Evolutionary conservation across 1,284 basidiomycete genomes (phyloP).

Genomic region (Salmacisia buchloeana): DNA sequence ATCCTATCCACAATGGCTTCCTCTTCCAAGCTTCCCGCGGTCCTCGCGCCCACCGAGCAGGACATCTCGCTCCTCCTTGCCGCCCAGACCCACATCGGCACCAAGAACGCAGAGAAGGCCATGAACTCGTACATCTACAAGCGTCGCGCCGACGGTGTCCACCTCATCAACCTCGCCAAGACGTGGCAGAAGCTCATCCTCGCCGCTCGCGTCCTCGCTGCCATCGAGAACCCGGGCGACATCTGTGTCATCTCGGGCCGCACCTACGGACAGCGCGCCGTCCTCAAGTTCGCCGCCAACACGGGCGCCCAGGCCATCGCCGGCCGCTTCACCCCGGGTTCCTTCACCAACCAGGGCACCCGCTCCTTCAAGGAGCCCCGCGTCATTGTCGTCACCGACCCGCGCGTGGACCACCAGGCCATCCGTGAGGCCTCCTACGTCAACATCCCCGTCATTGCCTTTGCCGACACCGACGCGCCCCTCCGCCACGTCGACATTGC

Average conservation of each 20-base stretch:
- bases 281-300: slow-evolving; percentile 96
- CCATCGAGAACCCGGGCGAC: slow-evolving; percentile 93
- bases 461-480: slow-evolving; percentile 96
- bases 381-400: slow-evolving; percentile 95
- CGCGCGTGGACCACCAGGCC: slow-evolving; percentile 98
- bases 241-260: slow-evolving; percentile 96
- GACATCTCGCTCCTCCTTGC: slow-evolving; percentile 91
- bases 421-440: slow-evolving; percentile 99
- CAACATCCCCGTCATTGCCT: slow-evolving; percentile 98
- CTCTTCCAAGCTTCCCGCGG: slow-evolving; percentile 72
- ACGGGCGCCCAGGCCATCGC: slow-evolving; percentile 98
- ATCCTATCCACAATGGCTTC: background rate
- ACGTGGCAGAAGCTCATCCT: slow-evolving; percentile 90
- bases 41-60: slow-evolving; percentile 89
- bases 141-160: slow-evolving; percentile 88
- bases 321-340: slow-evolving; percentile 97
- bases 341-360: slow-evolving; percentile 96
- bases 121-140: slow-evolving; percentile 99
- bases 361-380: slow-evolving; percentile 99
- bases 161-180: slow-evolving; percentile 97
- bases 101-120: slow-evolving; percentile 96
- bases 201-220: slow-evolving; percentile 49
- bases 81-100: slow-evolving; percentile 82
- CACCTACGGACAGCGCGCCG: slow-evolving; percentile 97
- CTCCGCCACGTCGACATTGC: slow-evolving; percentile 96